phyloP scores from a whole-genome alignment of 495 filamentous ascomycete species.

The Penicillium pulvis region DNA sequence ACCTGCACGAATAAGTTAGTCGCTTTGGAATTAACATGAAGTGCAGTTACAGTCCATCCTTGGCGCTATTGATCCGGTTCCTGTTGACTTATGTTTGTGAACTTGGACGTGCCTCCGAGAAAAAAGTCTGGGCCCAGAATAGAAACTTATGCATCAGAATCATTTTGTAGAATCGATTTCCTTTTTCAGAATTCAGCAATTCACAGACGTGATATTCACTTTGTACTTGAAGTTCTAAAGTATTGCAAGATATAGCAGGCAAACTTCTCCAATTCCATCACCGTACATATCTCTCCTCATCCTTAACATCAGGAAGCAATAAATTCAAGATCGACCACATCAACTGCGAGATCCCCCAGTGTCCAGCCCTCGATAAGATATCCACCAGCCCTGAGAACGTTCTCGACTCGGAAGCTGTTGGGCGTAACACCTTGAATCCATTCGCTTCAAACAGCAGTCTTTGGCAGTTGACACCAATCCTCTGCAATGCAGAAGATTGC shows the following conservation, averaged over 20 bases:
- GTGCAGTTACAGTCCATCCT: no score
- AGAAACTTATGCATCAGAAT: no score
- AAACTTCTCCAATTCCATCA: not conserved
- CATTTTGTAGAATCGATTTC: no score
- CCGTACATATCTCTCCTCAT: not conserved
- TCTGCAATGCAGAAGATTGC: conserved; percentile 12
- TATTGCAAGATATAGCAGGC: not conserved
- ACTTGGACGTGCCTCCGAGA: no score
- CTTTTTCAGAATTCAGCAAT: no score
- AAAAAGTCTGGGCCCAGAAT: no score
- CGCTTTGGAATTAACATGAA: not conserved
- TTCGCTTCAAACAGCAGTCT: conserved; percentile 18
- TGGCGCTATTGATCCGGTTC: no score
- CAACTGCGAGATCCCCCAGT: conserved; percentile 11
- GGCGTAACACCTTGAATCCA: conserved; percentile 9
- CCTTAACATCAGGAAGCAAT: not conserved
- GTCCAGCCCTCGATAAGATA: conserved; percentile 16
- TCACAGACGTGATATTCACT: not conserved
- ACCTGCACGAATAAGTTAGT: not conserved
- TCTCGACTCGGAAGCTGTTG: conserved; percentile 15
- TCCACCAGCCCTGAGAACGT: conserved; percentile 17
- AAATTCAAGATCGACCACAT: not conserved
- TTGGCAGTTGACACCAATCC: conserved; percentile 13
- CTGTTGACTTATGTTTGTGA: no score
- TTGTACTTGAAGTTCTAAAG: not conserved